Conservation (phyloP, 306 rosid species). For the Carpinus viminea region DNA sequence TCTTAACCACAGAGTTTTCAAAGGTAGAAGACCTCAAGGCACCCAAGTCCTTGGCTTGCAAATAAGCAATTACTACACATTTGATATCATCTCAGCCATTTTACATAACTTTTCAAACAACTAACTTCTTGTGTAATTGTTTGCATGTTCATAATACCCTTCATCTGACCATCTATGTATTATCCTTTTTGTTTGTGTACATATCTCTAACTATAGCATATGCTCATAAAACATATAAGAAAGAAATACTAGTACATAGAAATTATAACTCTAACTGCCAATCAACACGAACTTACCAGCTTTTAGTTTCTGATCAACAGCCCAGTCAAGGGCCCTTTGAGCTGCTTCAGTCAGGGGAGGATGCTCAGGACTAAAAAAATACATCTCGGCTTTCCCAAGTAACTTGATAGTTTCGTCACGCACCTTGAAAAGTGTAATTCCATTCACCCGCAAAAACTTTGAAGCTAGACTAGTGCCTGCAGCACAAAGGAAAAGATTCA, state of each 20-base stretch:
- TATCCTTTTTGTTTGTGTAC: not conserved
- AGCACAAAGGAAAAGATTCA: slow-evolving; percentile 12
- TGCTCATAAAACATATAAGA: not conserved
- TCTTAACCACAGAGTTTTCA: not conserved
- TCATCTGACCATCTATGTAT: not conserved
- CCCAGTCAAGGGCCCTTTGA: slow-evolving; percentile 77
- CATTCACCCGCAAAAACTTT: slow-evolving; percentile 56
- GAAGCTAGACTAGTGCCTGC: slow-evolving; percentile 69
- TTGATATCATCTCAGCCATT: not conserved
- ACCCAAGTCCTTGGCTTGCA: not conserved
- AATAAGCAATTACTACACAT: not conserved
- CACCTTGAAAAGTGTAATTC: slow-evolving; percentile 59
- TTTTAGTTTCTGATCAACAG: slow-evolving; percentile 55
- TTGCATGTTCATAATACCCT: not conserved
- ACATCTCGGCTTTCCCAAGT: slow-evolving; percentile 52
- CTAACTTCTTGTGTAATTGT: not conserved
- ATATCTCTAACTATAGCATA: not conserved
- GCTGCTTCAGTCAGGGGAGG: slow-evolving; percentile 70
- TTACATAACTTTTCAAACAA: not conserved
- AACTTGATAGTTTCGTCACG: slow-evolving; percentile 62
- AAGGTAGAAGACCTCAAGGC: not conserved
- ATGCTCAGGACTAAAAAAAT: slow-evolving; percentile 53
- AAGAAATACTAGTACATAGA: not conserved
- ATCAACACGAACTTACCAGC: slow-evolving; percentile 46
- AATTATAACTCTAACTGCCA: slow-evolving; percentile 6